Conservation (phyloP, 164 flowering plant species). For the Malania oleifera region DNA sequence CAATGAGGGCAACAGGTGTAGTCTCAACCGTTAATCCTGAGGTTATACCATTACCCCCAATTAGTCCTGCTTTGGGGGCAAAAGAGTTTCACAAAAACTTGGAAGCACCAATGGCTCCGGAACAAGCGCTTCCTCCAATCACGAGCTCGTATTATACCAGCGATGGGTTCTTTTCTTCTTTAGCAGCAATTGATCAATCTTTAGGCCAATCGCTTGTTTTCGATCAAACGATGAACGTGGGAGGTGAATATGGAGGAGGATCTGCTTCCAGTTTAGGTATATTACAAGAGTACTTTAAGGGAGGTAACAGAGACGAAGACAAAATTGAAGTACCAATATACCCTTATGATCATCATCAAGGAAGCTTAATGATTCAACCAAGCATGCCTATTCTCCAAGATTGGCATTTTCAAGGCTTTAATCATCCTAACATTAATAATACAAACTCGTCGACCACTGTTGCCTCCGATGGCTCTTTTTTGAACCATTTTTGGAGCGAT, state of each 20-base stretch:
- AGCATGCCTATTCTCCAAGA: slow-evolving; percentile 15
- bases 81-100: too few relatives aligned
- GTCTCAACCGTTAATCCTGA: too few relatives aligned
- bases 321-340: too few relatives aligned
- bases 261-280: slow-evolving; percentile 26
- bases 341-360: slow-evolving; percentile 6
- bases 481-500: slow-evolving; percentile 11
- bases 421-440: slow-evolving; percentile 11
- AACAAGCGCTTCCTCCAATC: too few relatives aligned
- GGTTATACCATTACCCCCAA: too few relatives aligned
- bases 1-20: too few relatives aligned
- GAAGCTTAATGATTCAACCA: slow-evolving; percentile 13
- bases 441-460: slow-evolving; percentile 7
- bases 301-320: slow-evolving; percentile 13
- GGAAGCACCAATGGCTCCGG: too few relatives aligned
- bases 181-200: slow-evolving; percentile 27
- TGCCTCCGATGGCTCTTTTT: slow-evolving; percentile 6
- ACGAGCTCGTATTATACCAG: slow-evolving; percentile 25
- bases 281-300: slow-evolving; percentile 18
- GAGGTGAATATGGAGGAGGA: slow-evolving; percentile 16
- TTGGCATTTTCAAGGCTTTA: slow-evolving; percentile 19
- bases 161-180: slow-evolving; percentile 31
- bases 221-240: slow-evolving; percentile 17
- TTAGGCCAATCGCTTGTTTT: slow-evolving; percentile 8
- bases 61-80: too few relatives aligned